phyloP scores from a whole-genome alignment of 2,329 filamentous ascomycete genomes.

The Xylaria hypoxylon region DNA sequence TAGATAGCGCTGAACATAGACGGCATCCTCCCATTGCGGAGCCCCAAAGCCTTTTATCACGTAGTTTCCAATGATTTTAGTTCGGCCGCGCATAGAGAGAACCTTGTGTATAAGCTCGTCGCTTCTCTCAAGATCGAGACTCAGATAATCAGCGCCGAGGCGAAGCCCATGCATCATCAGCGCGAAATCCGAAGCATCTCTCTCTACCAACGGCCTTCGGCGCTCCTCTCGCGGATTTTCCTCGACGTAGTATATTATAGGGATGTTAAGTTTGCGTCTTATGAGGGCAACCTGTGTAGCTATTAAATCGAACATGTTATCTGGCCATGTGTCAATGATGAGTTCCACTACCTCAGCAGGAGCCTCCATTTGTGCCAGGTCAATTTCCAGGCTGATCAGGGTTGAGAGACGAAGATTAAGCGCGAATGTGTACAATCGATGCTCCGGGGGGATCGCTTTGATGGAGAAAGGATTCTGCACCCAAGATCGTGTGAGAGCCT shows the following conservation, averaged over 20 bases:
- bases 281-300: constrained; percentile 68
- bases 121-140: constrained; percentile 70
- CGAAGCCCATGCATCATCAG: constrained; percentile 73
- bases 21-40: constrained; percentile 66
- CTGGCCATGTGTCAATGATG: constrained; percentile 68
- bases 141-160: constrained; percentile 73
- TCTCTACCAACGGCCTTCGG: constrained; percentile 54
- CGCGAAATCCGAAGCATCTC: constrained; percentile 62
- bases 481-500: constrained; percentile 62
- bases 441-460: constrained; percentile 68
- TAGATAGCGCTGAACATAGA: constrained; percentile 65
- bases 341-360: constrained; percentile 70
- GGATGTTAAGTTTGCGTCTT: constrained; percentile 65
- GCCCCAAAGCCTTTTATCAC: constrained; percentile 59
- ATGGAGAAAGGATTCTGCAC: constrained; percentile 71
- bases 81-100: constrained; percentile 64
- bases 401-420: constrained; percentile 71
- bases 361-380: constrained; percentile 66
- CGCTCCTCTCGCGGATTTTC: constrained; percentile 59
- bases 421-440: constrained; percentile 69
- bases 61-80: constrained; percentile 71
- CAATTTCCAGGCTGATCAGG: constrained; percentile 63
- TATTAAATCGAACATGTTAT: constrained; percentile 61
- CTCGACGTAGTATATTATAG: constrained; percentile 69
- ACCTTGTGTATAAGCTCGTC: constrained; percentile 62